These are phyloP conservation scores for Coemansia javaensis DNA, from an alignment of 192 early-diverging fungal species.

Conservation along the genomic window DNA sequence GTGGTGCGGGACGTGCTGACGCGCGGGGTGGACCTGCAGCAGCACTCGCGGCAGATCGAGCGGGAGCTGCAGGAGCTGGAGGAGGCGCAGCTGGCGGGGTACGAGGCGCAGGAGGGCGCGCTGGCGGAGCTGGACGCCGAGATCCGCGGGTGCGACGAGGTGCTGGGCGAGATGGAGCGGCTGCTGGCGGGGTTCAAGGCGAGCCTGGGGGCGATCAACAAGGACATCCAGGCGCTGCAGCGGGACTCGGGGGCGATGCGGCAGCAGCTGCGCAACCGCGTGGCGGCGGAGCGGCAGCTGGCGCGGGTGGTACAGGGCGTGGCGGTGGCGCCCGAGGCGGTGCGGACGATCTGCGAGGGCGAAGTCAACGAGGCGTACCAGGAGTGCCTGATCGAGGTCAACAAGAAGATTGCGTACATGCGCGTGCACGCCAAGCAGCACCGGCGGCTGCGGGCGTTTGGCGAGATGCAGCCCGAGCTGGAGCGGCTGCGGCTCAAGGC, in stretches of 20 bases:
- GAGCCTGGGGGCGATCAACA: constrained; percentile 81
- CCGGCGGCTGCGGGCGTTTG: constrained; percentile 69
- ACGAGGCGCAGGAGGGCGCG: constrained; percentile 33
- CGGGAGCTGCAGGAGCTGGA: constrained; percentile 67
- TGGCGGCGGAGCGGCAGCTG: constrained; percentile 71
- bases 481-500: constrained; percentile 85
- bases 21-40: constrained; percentile 78
- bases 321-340: constrained; percentile 68
- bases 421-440: constrained; percentile 67
- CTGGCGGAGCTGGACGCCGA: constrained; percentile 42
- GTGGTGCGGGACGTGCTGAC: constrained; percentile 75
- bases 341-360: constrained; percentile 83
- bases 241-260: constrained; percentile 76
- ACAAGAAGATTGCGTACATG: constrained; percentile 82
- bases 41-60: constrained; percentile 76
- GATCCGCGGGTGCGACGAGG: constrained; percentile 63
- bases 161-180: constrained; percentile 81
- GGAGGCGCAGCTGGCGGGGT: constrained; percentile 56
- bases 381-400: constrained; percentile 74
- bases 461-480: constrained; percentile 87
- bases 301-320: constrained; percentile 77
- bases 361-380: constrained; percentile 92
- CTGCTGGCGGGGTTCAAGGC: constrained; percentile 80
- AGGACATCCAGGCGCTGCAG: constrained; percentile 85
- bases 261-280: constrained; percentile 78